Percentiles rank a stretch among this genome's conserved stretches.
Conservation (phyloP, 805 yeast species). For the Pichia cabralensis region DNA sequence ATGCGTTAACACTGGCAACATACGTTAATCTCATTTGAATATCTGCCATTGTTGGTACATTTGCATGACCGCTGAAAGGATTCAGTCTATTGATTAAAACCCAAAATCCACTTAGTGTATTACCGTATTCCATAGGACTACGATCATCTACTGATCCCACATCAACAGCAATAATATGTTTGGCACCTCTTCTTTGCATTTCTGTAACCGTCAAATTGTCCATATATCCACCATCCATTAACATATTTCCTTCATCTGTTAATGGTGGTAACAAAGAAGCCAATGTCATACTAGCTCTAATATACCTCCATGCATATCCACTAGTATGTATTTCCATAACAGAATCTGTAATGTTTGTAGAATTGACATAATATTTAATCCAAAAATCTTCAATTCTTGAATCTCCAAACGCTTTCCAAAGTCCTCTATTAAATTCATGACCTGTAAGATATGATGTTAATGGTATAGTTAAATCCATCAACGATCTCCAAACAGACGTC, state of each 20-base stretch:
- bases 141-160: conserved; percentile 93
- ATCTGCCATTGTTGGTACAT: conserved; percentile 90
- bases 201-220: conserved; percentile 89
- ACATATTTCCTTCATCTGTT: conserved; percentile 83
- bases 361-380: conserved; percentile 80
- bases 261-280: conserved; percentile 90
- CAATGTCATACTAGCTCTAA: conserved; percentile 91
- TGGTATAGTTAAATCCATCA: conserved; percentile 84
- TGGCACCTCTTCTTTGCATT: conserved; percentile 85
- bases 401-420: conserved; percentile 95
- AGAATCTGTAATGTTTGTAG: conserved; percentile 91
- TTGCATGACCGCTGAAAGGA: conserved; percentile 79
- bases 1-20: conserved; percentile 89
- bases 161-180: conserved; percentile 81
- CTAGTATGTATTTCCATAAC: conserved; percentile 88
- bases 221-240: conserved; percentile 92
- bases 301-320: conserved; percentile 93
- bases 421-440: conserved; percentile 91
- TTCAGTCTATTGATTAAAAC: conserved; percentile 79
- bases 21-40: conserved; percentile 88
- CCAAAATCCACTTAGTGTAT: conserved; percentile 88
- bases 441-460: conserved; percentile 94
- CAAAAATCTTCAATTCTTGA: conserved; percentile 92
- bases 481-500: conserved; percentile 76
- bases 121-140: conserved; percentile 85